A percentile compares a stretch with the other conserved stretches of the same genome.
Evolutionary conservation across 768 basidiomycete species (phyloP).

Genomic region (Termitomyces sp.): DNA sequence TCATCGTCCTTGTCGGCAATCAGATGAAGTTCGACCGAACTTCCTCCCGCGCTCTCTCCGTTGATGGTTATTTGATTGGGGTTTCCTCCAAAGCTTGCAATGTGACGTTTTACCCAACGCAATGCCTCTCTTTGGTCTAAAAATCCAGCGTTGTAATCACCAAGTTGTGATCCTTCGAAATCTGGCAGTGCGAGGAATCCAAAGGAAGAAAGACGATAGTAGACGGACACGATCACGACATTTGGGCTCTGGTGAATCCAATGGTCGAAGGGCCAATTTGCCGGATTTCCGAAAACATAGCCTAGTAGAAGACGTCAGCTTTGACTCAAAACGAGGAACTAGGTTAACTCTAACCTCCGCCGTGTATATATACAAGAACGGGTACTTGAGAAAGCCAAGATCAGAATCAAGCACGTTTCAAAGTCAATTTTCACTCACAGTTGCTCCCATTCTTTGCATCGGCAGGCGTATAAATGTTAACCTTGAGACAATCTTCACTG

Average conservation of each 20-base stretch:
- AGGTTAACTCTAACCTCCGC: slow-evolving; percentile 29
- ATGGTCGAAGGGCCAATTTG: slow-evolving; percentile 60
- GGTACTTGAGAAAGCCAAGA: slow-evolving; percentile 25
- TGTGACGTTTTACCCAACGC: slow-evolving; percentile 58
- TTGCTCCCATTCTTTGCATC: slow-evolving; percentile 39
- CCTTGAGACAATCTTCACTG: slow-evolving; percentile 60
- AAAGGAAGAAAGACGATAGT: slow-evolving; percentile 58
- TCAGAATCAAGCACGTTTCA: not conserved
- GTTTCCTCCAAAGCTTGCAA: slow-evolving; percentile 61
- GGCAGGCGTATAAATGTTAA: slow-evolving; percentile 58
- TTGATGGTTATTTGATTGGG: slow-evolving; percentile 50
- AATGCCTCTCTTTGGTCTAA: slow-evolving; percentile 57
- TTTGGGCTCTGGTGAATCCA: slow-evolving; percentile 61
- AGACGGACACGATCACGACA: slow-evolving; percentile 59
- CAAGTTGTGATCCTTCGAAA: slow-evolving; percentile 31
- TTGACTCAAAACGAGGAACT: not conserved
- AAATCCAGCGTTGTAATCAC: slow-evolving; percentile 16
- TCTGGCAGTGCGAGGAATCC: slow-evolving; percentile 56
- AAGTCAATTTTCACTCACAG: slow-evolving; percentile 26
- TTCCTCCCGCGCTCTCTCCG: slow-evolving; percentile 55
- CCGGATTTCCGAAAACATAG: slow-evolving; percentile 55
- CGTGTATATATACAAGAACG: slow-evolving; percentile 44
- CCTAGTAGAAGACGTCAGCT: slow-evolving; percentile 21
- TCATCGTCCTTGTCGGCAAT: slow-evolving; percentile 32
- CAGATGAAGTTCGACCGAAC: slow-evolving; percentile 54